Base-by-base conservation (phyloP, 2,329 filamentous ascomycete genomes). In the Podosphaera fusca region DNA sequence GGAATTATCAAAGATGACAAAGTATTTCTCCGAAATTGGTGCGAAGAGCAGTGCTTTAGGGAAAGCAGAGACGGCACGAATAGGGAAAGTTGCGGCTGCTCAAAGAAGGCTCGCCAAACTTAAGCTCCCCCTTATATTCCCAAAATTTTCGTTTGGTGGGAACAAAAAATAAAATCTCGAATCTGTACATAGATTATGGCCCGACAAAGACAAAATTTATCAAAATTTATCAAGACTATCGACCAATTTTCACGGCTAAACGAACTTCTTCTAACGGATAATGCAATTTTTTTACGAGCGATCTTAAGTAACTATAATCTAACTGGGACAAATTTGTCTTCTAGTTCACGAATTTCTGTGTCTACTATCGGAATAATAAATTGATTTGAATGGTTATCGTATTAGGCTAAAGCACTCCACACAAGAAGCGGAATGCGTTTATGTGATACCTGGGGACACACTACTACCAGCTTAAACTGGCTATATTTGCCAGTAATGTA, bases 41-140 rank as follows among this genome's bases (percentile, higher is more conserved):
- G 85, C 82, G 35, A 78, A 75, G 63, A 74, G 86, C 38, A 64
- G 58, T 21, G 61, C 67, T 34, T 69, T 74, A 10, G 73, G 71
- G 3, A 74, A 75, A 55, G 67, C 66, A 21, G 74, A 77, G 57
- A 66, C 69, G 54, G 66, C 68, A 35, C 79, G 75, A 67, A 75
- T 81, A 61, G 77, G 76, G 36, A 81, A 81, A 66, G 77, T 78
- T 1, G 75, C 79, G 64, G 76, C 75, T 3, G 68, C 70, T 29
- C 79, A 79, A 57, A 79, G 80, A 60, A 75, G 76, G 59, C 71
- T 89, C 55, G 88, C 85, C 10, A 80, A 80, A 63, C 71, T 96
- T 64, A 79, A 76, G 63, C 69, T 95, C 60, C 92, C 92, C 2
- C 72, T 95, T 52, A 76, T 82, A 59, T 95, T 95, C 67, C 92